Conservation (phyloP, 495 filamentous ascomycete species). For the Tuber melanosporum region DNA sequence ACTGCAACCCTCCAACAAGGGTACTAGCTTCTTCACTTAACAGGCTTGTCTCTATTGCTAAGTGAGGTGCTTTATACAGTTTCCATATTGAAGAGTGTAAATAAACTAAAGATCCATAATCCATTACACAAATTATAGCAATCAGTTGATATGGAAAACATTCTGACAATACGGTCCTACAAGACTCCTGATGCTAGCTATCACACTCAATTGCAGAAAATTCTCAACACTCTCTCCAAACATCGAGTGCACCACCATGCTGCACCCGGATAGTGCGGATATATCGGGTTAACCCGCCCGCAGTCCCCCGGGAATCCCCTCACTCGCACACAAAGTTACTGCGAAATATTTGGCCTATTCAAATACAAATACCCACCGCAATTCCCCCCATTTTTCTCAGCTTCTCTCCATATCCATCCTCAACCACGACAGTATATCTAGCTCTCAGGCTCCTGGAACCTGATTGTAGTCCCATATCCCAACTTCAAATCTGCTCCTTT, state of each 20-base stretch:
- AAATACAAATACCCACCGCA: background rate
- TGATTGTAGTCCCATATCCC: no score
- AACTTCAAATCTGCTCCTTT: no score
- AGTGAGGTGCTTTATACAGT: no score
- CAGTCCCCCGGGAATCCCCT: background rate
- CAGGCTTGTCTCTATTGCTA: no score
- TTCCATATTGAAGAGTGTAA: no score
- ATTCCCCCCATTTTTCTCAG: background rate
- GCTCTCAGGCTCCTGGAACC: no score
- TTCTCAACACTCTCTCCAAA: background rate
- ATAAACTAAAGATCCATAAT: background rate
- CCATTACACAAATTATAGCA: background rate
- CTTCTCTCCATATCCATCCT: background rate
- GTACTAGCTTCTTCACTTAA: no score
- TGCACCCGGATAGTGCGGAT: no score
- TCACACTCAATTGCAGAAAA: no score
- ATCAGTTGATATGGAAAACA: background rate
- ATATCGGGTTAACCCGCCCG: background rate
- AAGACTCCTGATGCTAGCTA: background rate
- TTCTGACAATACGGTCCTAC: background rate
- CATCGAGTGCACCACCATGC: background rate
- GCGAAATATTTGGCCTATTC: background rate
- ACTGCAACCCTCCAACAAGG: no score
- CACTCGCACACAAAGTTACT: background rate
- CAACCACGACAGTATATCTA: no score